Evolutionary conservation across 2,329 filamentous ascomycete species (phyloP).

Genomic region (Colletotrichum viniferum): DNA sequence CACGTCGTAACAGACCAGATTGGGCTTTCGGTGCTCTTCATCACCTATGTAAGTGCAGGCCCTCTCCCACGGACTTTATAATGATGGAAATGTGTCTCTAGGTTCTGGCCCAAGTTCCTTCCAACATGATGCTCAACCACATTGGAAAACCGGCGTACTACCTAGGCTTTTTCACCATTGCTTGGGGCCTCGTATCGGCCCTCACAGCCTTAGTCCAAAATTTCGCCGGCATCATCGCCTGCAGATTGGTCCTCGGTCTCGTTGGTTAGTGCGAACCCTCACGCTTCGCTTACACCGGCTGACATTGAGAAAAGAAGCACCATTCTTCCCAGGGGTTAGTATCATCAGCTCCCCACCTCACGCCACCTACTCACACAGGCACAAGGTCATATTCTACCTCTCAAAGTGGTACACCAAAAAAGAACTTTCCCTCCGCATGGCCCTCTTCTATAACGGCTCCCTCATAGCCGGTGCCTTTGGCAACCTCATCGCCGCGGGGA

Average conservation of each 20-base stretch:
- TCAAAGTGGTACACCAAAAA: not conserved
- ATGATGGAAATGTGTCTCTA: not conserved
- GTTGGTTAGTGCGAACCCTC: not conserved
- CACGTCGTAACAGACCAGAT: not conserved
- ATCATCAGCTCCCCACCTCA: not conserved
- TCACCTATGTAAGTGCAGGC: not conserved
- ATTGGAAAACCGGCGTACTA: not conserved
- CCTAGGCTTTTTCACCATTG: not conserved
- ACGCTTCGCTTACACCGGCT: not conserved
- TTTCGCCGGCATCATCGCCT: not conserved
- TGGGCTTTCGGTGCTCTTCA: not conserved
- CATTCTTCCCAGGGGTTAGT: not conserved
- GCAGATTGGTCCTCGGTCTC: not conserved
- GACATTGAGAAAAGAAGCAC: not conserved
- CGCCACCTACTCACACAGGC: not conserved
- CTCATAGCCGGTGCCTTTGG: not conserved
- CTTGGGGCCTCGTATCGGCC: not conserved
- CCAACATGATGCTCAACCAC: not conserved
- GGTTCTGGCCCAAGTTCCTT: not conserved
- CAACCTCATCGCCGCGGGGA: conserved; percentile 1
- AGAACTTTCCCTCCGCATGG: not conserved
- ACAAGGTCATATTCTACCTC: not conserved
- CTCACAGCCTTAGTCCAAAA: not conserved
- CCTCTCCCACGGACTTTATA: not conserved
- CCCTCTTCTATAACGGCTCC: not conserved